These are phyloP conservation scores for Carex parvula DNA, from an alignment of 176 grass and related monocot genomes.

Conservation along the genomic window DNA sequence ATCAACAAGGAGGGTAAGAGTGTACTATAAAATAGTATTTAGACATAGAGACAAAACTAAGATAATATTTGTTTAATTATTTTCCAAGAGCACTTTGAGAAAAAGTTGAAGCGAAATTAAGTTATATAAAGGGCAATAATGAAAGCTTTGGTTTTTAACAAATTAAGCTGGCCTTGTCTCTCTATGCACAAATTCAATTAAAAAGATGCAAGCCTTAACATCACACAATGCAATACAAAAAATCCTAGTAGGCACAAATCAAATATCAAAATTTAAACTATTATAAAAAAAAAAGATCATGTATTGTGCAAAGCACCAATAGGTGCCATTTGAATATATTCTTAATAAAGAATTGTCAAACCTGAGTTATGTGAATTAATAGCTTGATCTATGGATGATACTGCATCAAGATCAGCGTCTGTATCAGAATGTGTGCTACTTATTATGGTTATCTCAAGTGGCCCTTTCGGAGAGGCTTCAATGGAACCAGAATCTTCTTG, in stretches of 20 bases:
- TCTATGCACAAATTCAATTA: background rate
- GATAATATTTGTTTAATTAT: background rate
- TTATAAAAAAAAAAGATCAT: background rate
- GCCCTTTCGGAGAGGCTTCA: slow-evolving; percentile 48
- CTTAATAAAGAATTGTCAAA: background rate
- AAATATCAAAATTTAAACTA: background rate
- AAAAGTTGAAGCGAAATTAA: background rate
- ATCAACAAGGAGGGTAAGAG: background rate
- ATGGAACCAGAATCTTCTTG: slow-evolving; percentile 24
- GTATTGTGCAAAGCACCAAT: background rate
- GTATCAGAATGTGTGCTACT: slow-evolving; percentile 33
- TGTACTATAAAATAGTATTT: background rate
- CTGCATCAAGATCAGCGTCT: slow-evolving; percentile 31
- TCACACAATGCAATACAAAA: background rate
- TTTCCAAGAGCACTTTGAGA: background rate
- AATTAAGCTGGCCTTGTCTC: background rate
- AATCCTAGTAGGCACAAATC: background rate
- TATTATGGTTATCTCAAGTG: slow-evolving; percentile 46
- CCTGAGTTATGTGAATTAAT: slow-evolving; percentile 18
- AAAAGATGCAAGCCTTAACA: background rate
- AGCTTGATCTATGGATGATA: slow-evolving; percentile 44
- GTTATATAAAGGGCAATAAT: background rate
- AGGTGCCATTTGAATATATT: background rate
- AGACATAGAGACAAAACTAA: background rate
- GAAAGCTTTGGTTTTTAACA: background rate